These are phyloP conservation scores for Hygrophorus russula DNA, from an alignment of 768 basidiomycete genomes.

Conservation along the genomic window DNA sequence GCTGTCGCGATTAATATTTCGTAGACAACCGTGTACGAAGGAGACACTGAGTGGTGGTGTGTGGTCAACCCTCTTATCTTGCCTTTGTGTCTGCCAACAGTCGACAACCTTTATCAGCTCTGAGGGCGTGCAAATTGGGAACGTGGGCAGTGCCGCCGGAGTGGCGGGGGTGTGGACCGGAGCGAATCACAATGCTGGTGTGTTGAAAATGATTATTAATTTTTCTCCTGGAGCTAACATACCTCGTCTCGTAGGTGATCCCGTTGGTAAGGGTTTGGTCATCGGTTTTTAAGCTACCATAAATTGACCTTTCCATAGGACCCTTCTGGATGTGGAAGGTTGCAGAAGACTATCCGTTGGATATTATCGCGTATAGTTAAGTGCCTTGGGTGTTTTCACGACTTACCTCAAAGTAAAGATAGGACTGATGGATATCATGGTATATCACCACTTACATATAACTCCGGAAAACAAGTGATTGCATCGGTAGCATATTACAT, in stretches of 20 bases:
- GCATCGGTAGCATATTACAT: too few relatives aligned
- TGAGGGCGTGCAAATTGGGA: slow-evolving; percentile 57
- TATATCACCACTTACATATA: too few relatives aligned
- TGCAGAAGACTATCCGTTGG: slow-evolving; percentile 16
- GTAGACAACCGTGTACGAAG: slow-evolving; percentile 45
- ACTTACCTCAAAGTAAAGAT: too few relatives aligned
- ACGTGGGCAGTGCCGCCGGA: slow-evolving; percentile 52
- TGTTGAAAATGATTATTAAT: slow-evolving; percentile 4
- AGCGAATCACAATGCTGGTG: slow-evolving; percentile 44
- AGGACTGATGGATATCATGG: too few relatives aligned
- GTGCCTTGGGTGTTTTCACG: too few relatives aligned
- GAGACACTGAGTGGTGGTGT: slow-evolving; percentile 49
- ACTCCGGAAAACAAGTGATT: too few relatives aligned
- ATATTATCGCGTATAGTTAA: neutral
- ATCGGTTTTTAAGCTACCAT: neutral
- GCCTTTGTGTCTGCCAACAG: neutral
- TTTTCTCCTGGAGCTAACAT: neutral
- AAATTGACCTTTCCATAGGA: slow-evolving; percentile 27
- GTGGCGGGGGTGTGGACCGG: slow-evolving; percentile 63
- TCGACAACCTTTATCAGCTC: slow-evolving; percentile 29
- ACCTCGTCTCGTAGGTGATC: slow-evolving; percentile 35
- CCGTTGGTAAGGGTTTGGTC: slow-evolving; percentile 36
- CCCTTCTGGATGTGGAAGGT: slow-evolving; percentile 71
- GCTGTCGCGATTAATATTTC: slow-evolving; percentile 3
- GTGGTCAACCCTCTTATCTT: slow-evolving; percentile 6